Base-by-base conservation (phyloP, 352 stramenopile species). In the Thalassiosira livingstoniorum region DNA sequence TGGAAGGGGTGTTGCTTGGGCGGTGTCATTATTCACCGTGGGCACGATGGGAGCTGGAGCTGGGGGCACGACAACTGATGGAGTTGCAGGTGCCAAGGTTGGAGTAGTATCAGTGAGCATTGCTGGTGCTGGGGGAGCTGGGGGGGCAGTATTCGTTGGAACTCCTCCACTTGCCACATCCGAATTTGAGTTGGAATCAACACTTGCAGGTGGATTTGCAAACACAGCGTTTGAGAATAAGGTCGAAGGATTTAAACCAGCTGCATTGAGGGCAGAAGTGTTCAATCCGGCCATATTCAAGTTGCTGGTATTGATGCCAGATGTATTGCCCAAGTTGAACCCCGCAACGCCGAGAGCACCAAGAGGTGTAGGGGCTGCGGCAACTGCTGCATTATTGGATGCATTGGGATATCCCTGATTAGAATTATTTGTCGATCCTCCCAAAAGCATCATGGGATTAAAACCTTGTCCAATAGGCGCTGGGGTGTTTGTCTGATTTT, bases 401-500 rank as follows among this genome's bases (percentile, higher is more conserved):
- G 27, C 58, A 60, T 39, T 39, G 0, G 39, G 18, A 27, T 74
- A 45, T 47, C 31, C n/a, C n/a, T n/a, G n/a, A n/a, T n/a, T n/a
- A n/a, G n/a, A n/a, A n/a, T n/a, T n/a, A n/a, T n/a, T n/a, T n/a
- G n/a, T 55, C 23, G 34, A 10, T 25, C 34, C 67, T 25, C 51
- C 53, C 1, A 77, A 61, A n/a, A 77, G 29, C 54, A 77, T 77
- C 68, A 77, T 77, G 25, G 68, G 68, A 68, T 68, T 77, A 39
- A 77, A 42, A 31, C 53, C 68, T 45, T 77, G 68, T 13, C 35
- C 29, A 58, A n/a, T 4, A 25, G 47, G 2, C 15, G 29, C 47
- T 27, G 11, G 4, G 21, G 47, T n/a, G 25, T 58, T 37, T 37
- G 7, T 51, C 7, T 7, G 62, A 18, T 67, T 67, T 67, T 42